Conservation (phyloP, 2,329 filamentous ascomycete genomes). For the Fusarium equiseti region DNA sequence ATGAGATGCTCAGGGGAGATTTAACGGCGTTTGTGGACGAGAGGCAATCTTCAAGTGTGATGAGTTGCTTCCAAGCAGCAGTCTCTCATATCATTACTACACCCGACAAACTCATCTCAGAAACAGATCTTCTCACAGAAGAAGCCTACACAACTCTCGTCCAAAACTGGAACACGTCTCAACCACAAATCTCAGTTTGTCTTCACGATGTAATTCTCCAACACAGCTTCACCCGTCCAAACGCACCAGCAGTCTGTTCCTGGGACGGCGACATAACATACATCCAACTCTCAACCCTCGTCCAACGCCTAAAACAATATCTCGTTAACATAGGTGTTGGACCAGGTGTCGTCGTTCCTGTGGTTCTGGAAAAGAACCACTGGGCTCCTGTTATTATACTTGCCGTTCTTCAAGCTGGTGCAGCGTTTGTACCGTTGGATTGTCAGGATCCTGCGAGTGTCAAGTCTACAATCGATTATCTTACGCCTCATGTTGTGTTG, state of each 20-base stretch:
- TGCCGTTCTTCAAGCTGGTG: slow-evolving; percentile 72
- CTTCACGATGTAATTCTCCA: slow-evolving; percentile 61
- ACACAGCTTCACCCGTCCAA: slow-evolving; percentile 55
- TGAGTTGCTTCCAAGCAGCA: slow-evolving; percentile 65
- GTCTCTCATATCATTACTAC: slow-evolving; percentile 60
- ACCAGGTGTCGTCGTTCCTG: slow-evolving; percentile 69
- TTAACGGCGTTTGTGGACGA: slow-evolving; percentile 51
- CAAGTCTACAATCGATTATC: slow-evolving; percentile 57
- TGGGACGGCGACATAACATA: slow-evolving; percentile 62
- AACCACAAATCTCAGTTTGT: slow-evolving; percentile 55
- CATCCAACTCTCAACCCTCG: slow-evolving; percentile 54
- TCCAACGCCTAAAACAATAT: slow-evolving; percentile 56
- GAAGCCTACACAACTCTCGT: slow-evolving; percentile 67
- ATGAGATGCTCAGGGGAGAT: slow-evolving; percentile 57
- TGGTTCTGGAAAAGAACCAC: slow-evolving; percentile 77
- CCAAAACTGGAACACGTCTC: slow-evolving; percentile 61
- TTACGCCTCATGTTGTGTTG: slow-evolving; percentile 59
- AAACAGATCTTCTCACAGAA: slow-evolving; percentile 66
- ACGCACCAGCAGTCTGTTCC: slow-evolving; percentile 57
- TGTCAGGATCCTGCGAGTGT: slow-evolving; percentile 57
- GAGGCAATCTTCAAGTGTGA: slow-evolving; percentile 62
- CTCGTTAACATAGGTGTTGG: slow-evolving; percentile 65
- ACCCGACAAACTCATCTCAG: slow-evolving; percentile 57
- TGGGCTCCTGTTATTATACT: slow-evolving; percentile 78
- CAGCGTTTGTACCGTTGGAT: slow-evolving; percentile 64